Percentiles rank a stretch among this genome's conserved stretches.
These are phyloP conservation scores for Auriscalpium microsporum DNA, from an alignment of 768 basidiomycete genomes.

Conservation along the genomic window DNA sequence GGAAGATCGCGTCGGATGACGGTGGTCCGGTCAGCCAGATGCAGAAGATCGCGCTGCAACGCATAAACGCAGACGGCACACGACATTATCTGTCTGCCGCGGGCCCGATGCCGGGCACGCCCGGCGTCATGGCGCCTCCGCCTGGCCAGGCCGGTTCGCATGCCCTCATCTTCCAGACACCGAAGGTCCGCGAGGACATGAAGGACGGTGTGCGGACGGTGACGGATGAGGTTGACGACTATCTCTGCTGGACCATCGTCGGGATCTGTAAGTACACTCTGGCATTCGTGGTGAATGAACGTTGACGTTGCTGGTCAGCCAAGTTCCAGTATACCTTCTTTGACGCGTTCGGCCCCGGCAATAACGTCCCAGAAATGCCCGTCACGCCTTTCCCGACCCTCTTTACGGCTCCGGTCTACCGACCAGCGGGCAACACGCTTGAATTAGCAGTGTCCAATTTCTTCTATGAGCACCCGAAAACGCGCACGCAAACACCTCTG, in stretches of 20 bases:
- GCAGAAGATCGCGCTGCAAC: conserved; percentile 90
- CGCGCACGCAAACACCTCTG: conserved; percentile 56
- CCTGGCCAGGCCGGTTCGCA: conserved; percentile 80
- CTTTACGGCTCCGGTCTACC: conserved; percentile 71
- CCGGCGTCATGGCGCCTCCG: conserved; percentile 57
- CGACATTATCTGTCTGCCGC: conserved; percentile 86
- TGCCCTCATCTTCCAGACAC: conserved; percentile 69
- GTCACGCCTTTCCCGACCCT: conserved; percentile 89
- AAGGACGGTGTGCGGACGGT: conserved; percentile 69
- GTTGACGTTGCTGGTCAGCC: conserved; percentile 36
- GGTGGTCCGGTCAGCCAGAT: conserved; percentile 92
- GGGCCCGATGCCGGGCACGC: conserved; percentile 71
- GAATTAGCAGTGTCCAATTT: conserved; percentile 85
- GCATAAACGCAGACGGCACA: conserved; percentile 73
- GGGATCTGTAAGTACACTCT: conserved; percentile 68
- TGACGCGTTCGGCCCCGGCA: conserved; percentile 77
- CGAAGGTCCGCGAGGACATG: conserved; percentile 73
- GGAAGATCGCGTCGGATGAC: conserved; percentile 76
- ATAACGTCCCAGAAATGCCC: conserved; percentile 63
- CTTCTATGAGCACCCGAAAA: conserved; percentile 70
- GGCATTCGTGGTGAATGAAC: conserved; percentile 5
- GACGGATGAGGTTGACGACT: conserved; percentile 89
- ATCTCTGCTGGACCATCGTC: conserved; percentile 92
- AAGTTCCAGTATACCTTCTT: conserved; percentile 95
- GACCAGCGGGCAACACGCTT: conserved; percentile 61